These are phyloP conservation scores for Zalerion maritima DNA, from an alignment of 495 filamentous ascomycete species.

Conservation along the genomic window DNA sequence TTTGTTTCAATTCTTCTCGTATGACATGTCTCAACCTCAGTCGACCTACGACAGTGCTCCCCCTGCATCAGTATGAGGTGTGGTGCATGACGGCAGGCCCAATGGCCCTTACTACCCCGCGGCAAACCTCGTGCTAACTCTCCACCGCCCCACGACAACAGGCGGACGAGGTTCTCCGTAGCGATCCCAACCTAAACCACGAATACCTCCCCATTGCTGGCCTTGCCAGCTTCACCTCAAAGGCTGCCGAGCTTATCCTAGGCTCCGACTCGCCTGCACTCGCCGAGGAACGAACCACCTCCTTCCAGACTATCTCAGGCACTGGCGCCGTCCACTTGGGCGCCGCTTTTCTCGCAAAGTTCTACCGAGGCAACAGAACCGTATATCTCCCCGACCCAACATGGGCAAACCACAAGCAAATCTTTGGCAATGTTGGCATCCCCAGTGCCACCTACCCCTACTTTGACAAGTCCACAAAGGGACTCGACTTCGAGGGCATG, in stretches of 20 bases:
- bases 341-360: constrained; percentile 69
- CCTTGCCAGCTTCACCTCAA: constrained; percentile 65
- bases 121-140: constrained; percentile 10
- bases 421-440: constrained; percentile 84
- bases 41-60: constrained; percentile 1
- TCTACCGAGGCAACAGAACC: constrained; percentile 52
- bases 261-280: constrained; percentile 69
- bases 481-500: constrained; percentile 87
- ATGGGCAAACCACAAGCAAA: constrained; percentile 98
- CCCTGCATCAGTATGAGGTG: constrained; percentile 7
- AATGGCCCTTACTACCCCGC: constrained; percentile 1
- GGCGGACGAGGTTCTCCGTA: constrained; percentile 79
- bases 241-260: constrained; percentile 80
- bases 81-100: constrained; percentile 15
- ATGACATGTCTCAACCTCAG: background rate
- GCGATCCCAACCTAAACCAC: constrained; percentile 84
- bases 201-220: constrained; percentile 97
- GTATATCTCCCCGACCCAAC: constrained; percentile 89
- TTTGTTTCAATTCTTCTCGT: constrained; percentile 2
- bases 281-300: constrained; percentile 63
- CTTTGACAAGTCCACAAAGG: constrained; percentile 72
- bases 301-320: constrained; percentile 74
- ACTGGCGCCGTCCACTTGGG: constrained; percentile 85
- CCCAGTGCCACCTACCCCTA: constrained; percentile 79
- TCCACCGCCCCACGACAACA: constrained; percentile 18